Conservation (phyloP, 768 basidiomycete species). For the Scleroderma bovista region DNA sequence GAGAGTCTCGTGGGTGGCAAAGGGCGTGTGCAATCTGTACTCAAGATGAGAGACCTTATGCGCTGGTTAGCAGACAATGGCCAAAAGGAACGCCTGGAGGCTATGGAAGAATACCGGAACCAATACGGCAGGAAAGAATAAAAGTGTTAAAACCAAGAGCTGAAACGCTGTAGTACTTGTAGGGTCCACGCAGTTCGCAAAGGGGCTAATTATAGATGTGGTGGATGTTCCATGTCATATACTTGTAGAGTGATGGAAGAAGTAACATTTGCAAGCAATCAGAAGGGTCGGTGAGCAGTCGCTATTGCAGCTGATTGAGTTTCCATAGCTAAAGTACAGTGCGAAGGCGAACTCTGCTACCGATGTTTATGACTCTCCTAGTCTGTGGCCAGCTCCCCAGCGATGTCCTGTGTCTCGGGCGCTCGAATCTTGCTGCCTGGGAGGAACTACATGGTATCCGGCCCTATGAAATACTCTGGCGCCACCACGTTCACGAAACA, state of each 20-base stretch:
- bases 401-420: conserved; percentile 28
- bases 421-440: conserved; percentile 30
- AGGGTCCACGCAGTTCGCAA: no score
- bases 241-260: no score
- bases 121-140: conserved; percentile 25
- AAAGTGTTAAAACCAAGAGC: neutral
- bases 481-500: conserved; percentile 38
- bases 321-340: no score
- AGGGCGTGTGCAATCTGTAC: conserved; percentile 69
- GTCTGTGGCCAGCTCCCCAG: conserved; percentile 54
- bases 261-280: no score
- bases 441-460: conserved; percentile 58
- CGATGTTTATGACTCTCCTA: conserved; percentile 31
- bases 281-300: no score
- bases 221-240: no score
- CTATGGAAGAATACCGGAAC: conserved; percentile 65
- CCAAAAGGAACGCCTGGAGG: conserved; percentile 52
- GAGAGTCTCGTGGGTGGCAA: conserved; percentile 62
- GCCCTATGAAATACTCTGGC: conserved; percentile 31
- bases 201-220: no score
- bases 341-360: conserved; percentile 1
- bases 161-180: no score
- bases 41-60: conserved; percentile 84
- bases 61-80: conserved; percentile 72
- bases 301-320: no score